Percentiles rank a stretch among this genome's conserved stretches.
phyloP scores from a whole-genome alignment of 2,329 filamentous ascomycete species.

The Trichoderma cornu-damae region DNA sequence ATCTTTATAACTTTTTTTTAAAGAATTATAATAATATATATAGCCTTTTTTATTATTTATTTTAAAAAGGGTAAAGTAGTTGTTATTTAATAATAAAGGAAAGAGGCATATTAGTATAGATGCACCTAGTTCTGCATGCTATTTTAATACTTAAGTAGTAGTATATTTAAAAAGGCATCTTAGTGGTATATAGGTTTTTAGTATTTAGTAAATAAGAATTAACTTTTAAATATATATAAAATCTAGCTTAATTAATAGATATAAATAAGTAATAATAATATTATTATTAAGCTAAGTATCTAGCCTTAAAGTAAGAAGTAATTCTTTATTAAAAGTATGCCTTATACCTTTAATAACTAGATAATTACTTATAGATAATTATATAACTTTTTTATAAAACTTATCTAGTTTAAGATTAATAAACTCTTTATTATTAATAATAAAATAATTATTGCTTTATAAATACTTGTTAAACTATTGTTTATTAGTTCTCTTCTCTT shows the following conservation, averaged over 20 bases:
- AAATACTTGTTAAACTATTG: conserved; percentile 1
- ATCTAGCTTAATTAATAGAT: conserved; percentile 16
- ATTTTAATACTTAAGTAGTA: conserved; percentile 10
- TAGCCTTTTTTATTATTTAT: conserved; percentile 3
- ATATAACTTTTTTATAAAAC: conserved; percentile 1
- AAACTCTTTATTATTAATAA: background rate
- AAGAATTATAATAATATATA: conserved; percentile 17
- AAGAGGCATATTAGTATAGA: conserved; percentile 7
- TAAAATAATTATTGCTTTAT: background rate
- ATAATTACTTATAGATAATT: background rate
- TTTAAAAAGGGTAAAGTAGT: conserved; percentile 17
- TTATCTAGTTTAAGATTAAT: background rate
- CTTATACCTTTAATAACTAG: background rate
- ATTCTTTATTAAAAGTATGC: background rate
- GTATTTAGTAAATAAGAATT: conserved; percentile 15
- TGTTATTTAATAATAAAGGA: conserved; percentile 2
- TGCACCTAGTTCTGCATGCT: background rate
- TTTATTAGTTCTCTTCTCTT: conserved; percentile 6
- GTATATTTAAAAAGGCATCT: conserved; percentile 13
- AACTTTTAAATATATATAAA: conserved; percentile 18
- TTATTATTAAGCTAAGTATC: background rate
- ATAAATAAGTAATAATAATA: conserved; percentile 14
- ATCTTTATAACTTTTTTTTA: background rate
- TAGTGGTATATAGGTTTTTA: background rate
- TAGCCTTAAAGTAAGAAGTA: background rate